phyloP scores from a whole-genome alignment of 139 green algal genomes.

The Chlorella ohadii region DNA sequence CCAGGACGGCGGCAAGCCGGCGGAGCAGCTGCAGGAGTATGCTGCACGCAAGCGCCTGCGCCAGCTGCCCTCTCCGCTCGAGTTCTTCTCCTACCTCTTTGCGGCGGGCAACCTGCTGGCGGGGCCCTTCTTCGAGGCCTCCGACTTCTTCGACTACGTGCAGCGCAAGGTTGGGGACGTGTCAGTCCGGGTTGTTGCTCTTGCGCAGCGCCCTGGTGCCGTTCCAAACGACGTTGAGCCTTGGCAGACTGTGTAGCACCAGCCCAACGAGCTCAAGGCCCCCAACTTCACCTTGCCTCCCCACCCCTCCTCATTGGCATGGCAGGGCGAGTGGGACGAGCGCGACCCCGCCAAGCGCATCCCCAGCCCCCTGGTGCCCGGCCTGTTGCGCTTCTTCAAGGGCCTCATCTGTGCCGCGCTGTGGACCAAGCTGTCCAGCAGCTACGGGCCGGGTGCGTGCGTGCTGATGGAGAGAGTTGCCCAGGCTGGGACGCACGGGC shows the following conservation, averaged over 20 bases:
- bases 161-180: conserved; percentile 48
- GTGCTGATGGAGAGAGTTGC: no score
- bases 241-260: no score
- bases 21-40: conserved; percentile 23
- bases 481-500: no score
- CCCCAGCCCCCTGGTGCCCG: conserved; percentile 41
- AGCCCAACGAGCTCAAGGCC: no score
- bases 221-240: no score
- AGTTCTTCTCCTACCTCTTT: conserved; percentile 83
- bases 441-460: neutral
- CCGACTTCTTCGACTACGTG: conserved; percentile 81
- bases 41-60: conserved; percentile 40
- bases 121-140: conserved; percentile 83
- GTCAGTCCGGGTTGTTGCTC: no score
- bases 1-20: conserved; percentile 46
- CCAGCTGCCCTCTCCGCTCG: conserved; percentile 62
- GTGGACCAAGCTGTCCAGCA: conserved; percentile 43
- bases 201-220: no score
- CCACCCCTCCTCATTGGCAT: no score
- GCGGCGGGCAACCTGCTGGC: conserved; percentile 83
- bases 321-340: conserved; percentile 41
- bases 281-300: no score
- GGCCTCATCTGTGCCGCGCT: conserved; percentile 51
- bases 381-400: conserved; percentile 54
- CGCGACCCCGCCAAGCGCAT: conserved; percentile 1